Evolutionary conservation across 495 filamentous ascomycete genomes (phyloP).

Genomic region (Trichoderma asperelloides): DNA sequence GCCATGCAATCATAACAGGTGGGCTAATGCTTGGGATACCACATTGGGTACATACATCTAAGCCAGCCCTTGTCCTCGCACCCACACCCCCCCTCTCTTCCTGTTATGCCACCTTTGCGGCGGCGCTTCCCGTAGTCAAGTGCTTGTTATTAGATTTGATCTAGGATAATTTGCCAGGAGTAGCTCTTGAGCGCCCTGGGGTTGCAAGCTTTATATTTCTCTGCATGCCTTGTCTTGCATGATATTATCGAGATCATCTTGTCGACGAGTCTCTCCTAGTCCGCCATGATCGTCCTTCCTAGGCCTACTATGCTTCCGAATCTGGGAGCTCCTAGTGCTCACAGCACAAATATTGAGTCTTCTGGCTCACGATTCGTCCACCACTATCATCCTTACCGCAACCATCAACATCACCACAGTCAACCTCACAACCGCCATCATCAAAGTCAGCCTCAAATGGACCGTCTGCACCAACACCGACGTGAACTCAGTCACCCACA

Average conservation of each 20-base stretch:
- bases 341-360: neutral
- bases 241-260: conserved; percentile 7
- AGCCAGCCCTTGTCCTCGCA: conserved; percentile 1
- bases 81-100: neutral
- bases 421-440: neutral
- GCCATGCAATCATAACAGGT: neutral
- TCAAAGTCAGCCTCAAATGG: neutral
- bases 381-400: neutral
- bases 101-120: conserved; percentile 2
- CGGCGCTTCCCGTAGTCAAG: neutral
- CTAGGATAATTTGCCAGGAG: conserved; percentile 1
- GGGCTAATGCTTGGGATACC: neutral
- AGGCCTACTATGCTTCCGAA: neutral
- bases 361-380: neutral
- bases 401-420: neutral
- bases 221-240: conserved; percentile 8
- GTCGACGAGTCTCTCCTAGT: neutral
- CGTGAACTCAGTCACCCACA: neutral
- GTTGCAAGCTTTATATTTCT: conserved; percentile 1
- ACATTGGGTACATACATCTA: neutral
- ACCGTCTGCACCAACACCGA: neutral
- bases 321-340: neutral
- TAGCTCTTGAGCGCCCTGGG: neutral
- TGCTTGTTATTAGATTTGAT: conserved; percentile 2
- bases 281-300: conserved; percentile 5